A percentile compares a stretch with the other conserved stretches of the same genome.
phyloP scores from a whole-genome alignment of 169 alveolate genomes.

The Ophryocystis elektroscirrha region DNA sequence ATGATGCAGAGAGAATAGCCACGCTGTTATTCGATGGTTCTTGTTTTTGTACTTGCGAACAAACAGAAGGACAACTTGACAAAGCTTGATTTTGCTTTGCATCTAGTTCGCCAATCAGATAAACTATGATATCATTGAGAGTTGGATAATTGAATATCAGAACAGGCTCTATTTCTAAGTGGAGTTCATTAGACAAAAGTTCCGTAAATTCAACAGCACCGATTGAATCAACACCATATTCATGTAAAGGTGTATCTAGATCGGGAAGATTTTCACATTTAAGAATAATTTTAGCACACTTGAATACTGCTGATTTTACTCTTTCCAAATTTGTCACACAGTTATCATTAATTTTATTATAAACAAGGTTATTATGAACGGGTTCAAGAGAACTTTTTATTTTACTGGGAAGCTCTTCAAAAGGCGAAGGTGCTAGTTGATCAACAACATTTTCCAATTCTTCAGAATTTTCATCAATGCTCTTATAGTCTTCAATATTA shows the following conservation, averaged over 20 bases:
- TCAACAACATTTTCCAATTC: no score
- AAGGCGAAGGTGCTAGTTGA: no score
- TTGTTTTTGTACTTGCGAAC: conserved; percentile 11
- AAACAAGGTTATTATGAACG: no score
- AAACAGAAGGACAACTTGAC: conserved; percentile 1
- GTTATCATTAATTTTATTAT: no score
- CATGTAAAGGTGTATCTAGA: conserved; percentile 37
- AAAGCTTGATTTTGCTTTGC: conserved; percentile 11
- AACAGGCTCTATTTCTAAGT: conserved; percentile 32
- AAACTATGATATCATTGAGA: conserved; percentile 25
- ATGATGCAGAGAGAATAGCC: conserved; percentile 30
- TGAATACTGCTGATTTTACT: neutral
- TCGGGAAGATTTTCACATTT: neutral
- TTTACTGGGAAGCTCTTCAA: no score
- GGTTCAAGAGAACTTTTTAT: no score
- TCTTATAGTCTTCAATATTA: no score
- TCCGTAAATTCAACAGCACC: conserved; percentile 37
- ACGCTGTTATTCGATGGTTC: neutral
- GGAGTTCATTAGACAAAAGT: conserved; percentile 21
- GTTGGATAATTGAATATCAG: conserved; percentile 38
- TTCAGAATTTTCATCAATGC: no score
- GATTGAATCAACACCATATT: conserved; percentile 36
- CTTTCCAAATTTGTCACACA: no score
- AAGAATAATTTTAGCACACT: neutral
- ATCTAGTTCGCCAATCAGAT: conserved; percentile 14